A percentile compares a stretch with the other conserved stretches of the same genome.
Conservation (phyloP, 2,329 filamentous ascomycete genomes). For the Alternaria novae-zelandiae region DNA sequence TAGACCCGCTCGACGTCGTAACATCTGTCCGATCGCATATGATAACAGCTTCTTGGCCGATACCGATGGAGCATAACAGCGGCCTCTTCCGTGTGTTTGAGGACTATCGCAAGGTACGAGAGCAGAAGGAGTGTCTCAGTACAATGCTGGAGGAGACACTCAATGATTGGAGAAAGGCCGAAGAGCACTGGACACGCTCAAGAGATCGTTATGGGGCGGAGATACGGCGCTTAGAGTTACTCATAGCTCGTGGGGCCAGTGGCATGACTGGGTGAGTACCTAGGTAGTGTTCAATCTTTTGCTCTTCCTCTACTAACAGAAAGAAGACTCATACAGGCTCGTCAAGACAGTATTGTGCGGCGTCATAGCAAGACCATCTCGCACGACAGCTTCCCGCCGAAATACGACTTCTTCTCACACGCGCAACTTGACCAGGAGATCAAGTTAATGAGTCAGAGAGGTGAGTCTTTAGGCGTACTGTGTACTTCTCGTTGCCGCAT, state of each 20-base stretch:
- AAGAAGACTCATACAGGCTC: constrained; percentile 46
- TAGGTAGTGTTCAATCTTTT: neutral
- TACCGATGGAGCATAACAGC: constrained; percentile 44
- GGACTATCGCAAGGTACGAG: constrained; percentile 45
- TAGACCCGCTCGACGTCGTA: constrained; percentile 34
- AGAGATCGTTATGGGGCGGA: constrained; percentile 49
- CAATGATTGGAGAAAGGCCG: constrained; percentile 31
- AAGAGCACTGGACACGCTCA: constrained; percentile 42
- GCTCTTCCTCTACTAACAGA: constrained; percentile 2
- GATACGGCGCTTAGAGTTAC: constrained; percentile 53
- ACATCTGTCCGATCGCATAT: constrained; percentile 39
- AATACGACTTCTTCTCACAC: constrained; percentile 18
- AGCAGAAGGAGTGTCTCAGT: constrained; percentile 43
- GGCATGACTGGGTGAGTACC: constrained; percentile 47
- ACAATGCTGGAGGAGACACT: constrained; percentile 35
- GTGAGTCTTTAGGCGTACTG: constrained; percentile 15
- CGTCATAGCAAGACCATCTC: constrained; percentile 25
- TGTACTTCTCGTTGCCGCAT: neutral
- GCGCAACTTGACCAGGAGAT: constrained; percentile 35
- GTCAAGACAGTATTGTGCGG: constrained; percentile 51
- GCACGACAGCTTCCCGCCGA: constrained; percentile 10
- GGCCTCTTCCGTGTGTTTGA: constrained; percentile 53
- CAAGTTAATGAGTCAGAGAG: constrained; percentile 29
- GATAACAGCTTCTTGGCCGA: constrained; percentile 24
- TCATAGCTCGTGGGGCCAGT: constrained; percentile 50